Evolutionary conservation across 257 asterid species (phyloP).

Genomic region (Primulina tabacum): DNA sequence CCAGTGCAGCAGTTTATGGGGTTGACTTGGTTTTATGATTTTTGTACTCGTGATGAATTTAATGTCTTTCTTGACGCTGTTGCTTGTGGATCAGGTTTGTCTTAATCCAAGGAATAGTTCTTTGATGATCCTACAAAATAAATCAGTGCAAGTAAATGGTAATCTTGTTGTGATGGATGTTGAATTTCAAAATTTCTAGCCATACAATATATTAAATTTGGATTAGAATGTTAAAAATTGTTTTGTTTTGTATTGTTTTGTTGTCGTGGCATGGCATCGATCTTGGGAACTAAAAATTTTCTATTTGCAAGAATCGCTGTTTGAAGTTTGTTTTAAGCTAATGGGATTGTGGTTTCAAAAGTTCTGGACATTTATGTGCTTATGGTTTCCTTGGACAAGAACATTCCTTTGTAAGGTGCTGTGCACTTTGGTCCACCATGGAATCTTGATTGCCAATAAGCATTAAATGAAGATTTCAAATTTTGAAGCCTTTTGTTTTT

Average conservation of each 20-base stretch:
- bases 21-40: neutral
- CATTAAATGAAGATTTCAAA: neutral
- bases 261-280: neutral
- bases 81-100: conserved; percentile 14
- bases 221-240: neutral
- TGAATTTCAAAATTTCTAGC: neutral
- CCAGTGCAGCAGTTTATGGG: neutral
- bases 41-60: neutral
- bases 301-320: neutral
- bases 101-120: neutral
- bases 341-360: neutral
- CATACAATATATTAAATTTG: neutral
- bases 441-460: conserved; percentile 23
- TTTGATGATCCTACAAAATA: neutral
- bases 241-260: neutral
- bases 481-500: neutral
- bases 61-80: conserved; percentile 13
- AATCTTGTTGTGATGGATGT: neutral
- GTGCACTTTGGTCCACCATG: conserved; percentile 24
- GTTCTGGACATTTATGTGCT: conserved; percentile 7
- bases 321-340: neutral
- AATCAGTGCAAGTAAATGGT: neutral
- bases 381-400: conserved; percentile 25
- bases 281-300: neutral
- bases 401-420: conserved; percentile 15